phyloP scores from a whole-genome alignment of 2,329 filamentous ascomycete species.

The Sporothrix variecibatus region DNA sequence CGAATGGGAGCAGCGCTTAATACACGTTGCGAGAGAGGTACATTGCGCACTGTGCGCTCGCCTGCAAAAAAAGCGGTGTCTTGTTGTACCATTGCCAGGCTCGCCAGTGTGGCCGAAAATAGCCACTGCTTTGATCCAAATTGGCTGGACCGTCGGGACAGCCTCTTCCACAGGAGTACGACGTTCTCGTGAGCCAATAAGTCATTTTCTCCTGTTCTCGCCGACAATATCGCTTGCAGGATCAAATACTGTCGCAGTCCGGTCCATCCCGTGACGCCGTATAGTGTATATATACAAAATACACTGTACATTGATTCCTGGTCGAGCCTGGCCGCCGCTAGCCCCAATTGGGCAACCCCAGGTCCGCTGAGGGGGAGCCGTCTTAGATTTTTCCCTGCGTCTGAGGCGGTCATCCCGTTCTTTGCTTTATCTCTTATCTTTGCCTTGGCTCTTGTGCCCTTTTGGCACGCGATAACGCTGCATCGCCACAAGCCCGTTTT shows the following conservation, averaged over 20 bases:
- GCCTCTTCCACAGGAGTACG: too few relatives aligned
- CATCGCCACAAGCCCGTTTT: constrained; percentile 22
- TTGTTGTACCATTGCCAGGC: neutral
- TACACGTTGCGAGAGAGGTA: constrained; percentile 15
- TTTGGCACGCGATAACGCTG: constrained; percentile 17
- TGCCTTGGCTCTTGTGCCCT: neutral
- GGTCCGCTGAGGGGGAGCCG: neutral
- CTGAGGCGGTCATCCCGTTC: neutral
- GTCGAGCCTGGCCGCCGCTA: neutral
- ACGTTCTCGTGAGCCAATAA: neutral
- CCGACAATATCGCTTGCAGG: neutral
- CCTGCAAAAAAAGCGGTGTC: neutral
- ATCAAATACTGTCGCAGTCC: neutral
- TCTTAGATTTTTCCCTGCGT: neutral
- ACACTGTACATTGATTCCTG: neutral
- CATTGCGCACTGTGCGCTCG: constrained; percentile 1
- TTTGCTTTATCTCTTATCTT: constrained; percentile 14
- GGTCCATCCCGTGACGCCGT: constrained; percentile 11
- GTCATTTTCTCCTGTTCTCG: neutral
- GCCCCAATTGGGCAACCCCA: neutral
- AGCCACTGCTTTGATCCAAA: constrained; percentile 15
- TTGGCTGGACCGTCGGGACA: neutral
- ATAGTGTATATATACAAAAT: constrained; percentile 3
- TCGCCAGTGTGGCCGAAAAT: neutral
- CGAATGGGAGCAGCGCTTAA: constrained; percentile 23